phyloP scores from a whole-genome alignment of 306 rosid genomes.

The Cicer yamashitae region DNA sequence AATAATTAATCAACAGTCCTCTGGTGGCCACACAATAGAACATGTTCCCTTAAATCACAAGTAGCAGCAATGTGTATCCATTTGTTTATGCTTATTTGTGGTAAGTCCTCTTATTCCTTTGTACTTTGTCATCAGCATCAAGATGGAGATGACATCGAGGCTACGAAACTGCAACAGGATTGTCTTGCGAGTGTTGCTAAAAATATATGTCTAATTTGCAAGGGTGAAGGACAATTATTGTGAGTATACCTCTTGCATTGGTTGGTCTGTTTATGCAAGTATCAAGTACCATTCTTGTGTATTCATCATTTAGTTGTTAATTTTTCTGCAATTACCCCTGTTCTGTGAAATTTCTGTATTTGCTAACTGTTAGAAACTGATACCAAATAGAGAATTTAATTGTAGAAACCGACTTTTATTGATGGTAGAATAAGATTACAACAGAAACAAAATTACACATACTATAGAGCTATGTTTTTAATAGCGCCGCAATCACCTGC shows the following conservation, averaged over 20 bases:
- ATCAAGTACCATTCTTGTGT: neutral
- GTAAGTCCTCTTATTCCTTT: constrained; percentile 34
- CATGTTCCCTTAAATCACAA: constrained; percentile 8
- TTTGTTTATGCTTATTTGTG: constrained; percentile 15
- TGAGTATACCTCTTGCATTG: constrained; percentile 55
- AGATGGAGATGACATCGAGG: constrained; percentile 60
- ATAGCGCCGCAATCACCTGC: too few relatives aligned
- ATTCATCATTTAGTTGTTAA: neutral
- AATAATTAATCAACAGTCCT: constrained; percentile 22
- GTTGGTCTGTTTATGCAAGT: constrained; percentile 41
- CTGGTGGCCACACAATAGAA: constrained; percentile 19
- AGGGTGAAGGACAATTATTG: constrained; percentile 72
- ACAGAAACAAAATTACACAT: too few relatives aligned
- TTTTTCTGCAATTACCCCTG: too few relatives aligned
- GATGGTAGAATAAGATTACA: too few relatives aligned
- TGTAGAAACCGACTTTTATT: too few relatives aligned
- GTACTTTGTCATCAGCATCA: constrained; percentile 52
- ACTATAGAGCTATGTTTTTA: too few relatives aligned
- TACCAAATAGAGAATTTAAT: too few relatives aligned
- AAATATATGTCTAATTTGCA: constrained; percentile 63
- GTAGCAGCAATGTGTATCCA: neutral
- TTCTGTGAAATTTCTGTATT: too few relatives aligned
- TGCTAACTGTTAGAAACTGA: too few relatives aligned
- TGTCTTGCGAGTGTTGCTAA: constrained; percentile 48
- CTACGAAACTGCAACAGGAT: constrained; percentile 55